Conservation (phyloP, 257 asterid species). For the Salvia rosmarinus region DNA sequence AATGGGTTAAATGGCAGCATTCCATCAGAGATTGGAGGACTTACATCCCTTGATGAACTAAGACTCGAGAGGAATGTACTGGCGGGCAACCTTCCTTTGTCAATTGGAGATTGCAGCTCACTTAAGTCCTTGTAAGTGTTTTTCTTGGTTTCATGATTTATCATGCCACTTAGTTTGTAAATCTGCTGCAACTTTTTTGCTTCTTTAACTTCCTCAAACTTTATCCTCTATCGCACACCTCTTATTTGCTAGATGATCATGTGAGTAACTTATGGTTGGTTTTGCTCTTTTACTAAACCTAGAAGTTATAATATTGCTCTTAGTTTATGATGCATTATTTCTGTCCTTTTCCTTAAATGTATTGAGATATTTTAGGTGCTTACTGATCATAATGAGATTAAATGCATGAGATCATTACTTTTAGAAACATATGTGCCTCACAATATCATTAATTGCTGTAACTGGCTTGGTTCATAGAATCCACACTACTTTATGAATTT, state of each 20-base stretch:
- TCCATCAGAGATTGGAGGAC: slow-evolving; percentile 72
- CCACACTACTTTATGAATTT: neutral
- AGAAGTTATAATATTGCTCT: neutral
- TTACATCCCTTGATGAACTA: slow-evolving; percentile 56
- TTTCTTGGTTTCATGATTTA: slow-evolving; percentile 23
- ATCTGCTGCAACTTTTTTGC: slow-evolving; percentile 12
- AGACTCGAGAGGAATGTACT: slow-evolving; percentile 61
- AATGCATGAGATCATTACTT: neutral
- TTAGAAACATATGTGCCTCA: neutral
- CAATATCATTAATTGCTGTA: neutral
- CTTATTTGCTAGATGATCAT: neutral
- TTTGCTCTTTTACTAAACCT: neutral
- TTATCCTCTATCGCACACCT: neutral
- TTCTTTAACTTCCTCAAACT: neutral
- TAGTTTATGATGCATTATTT: neutral
- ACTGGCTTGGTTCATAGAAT: slow-evolving; percentile 2
- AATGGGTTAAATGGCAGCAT: slow-evolving; percentile 71
- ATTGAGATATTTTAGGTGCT: neutral
- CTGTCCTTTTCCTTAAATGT: neutral
- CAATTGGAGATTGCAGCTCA: slow-evolving; percentile 62
- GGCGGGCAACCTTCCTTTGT: slow-evolving; percentile 61
- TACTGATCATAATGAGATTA: neutral
- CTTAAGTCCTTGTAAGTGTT: slow-evolving; percentile 68
- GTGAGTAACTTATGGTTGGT: neutral
- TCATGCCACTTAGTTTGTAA: neutral